A percentile compares a stretch with the other conserved stretches of the same genome.
phyloP scores from a whole-genome alignment of 2,329 filamentous ascomycete species.

The Fusarium sp. region DNA sequence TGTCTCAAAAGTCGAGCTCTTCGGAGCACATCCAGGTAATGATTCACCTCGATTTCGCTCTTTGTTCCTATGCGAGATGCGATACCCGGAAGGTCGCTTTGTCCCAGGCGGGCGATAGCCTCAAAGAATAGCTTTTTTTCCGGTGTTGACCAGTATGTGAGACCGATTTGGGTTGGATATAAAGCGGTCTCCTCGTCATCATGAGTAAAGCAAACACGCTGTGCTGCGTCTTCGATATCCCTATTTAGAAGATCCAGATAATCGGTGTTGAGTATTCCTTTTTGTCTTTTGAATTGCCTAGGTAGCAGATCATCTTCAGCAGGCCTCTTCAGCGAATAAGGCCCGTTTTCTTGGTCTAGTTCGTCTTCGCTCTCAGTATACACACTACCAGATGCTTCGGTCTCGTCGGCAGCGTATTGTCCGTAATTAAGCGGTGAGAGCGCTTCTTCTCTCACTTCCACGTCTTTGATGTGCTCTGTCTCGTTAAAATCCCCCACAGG shows the following conservation, averaged over 20 bases:
- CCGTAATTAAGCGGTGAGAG: neutral
- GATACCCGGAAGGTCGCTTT: slow-evolving; percentile 71
- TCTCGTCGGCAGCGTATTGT: slow-evolving; percentile 15
- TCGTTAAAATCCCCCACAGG: slow-evolving; percentile 32
- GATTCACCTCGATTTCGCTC: slow-evolving; percentile 76
- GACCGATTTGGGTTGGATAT: slow-evolving; percentile 71
- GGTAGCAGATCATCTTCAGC: slow-evolving; percentile 41
- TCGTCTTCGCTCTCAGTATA: slow-evolving; percentile 32
- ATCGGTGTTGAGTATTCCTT: slow-evolving; percentile 56
- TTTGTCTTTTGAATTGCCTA: slow-evolving; percentile 61
- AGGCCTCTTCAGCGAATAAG: slow-evolving; percentile 49
- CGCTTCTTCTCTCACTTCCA: slow-evolving; percentile 24
- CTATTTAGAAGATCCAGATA: slow-evolving; percentile 68
- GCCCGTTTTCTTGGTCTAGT: slow-evolving; percentile 15
- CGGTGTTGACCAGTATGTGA: slow-evolving; percentile 73
- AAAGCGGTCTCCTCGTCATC: slow-evolving; percentile 48
- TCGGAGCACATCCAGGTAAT: slow-evolving; percentile 75
- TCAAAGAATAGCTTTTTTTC: slow-evolving; percentile 81
- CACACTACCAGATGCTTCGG: slow-evolving; percentile 27
- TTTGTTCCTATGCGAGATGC: slow-evolving; percentile 76
- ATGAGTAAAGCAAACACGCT: slow-evolving; percentile 51
- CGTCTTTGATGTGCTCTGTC: slow-evolving; percentile 1
- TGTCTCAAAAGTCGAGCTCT: slow-evolving; percentile 59
- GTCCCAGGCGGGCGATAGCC: slow-evolving; percentile 72
- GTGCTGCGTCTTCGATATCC: slow-evolving; percentile 67